Evolutionary conservation across 495 filamentous ascomycete species (phyloP).

Genomic region (Lasiosphaeria ovina): DNA sequence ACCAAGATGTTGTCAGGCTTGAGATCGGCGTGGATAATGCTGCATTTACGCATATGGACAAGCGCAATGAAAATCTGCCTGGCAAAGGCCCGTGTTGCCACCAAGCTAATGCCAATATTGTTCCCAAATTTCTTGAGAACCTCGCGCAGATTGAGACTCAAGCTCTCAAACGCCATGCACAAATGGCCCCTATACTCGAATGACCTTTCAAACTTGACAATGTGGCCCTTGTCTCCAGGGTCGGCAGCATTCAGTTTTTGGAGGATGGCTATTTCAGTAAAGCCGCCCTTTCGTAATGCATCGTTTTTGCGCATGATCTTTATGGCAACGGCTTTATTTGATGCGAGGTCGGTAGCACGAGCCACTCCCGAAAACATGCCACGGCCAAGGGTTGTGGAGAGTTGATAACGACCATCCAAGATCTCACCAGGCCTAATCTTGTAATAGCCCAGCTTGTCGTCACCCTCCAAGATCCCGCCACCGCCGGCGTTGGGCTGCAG

Average conservation of each 20-base stretch:
- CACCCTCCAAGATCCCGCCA: constrained; percentile 87
- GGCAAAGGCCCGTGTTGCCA: constrained; percentile 82
- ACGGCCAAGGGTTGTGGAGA: constrained; percentile 82
- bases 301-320: constrained; percentile 95
- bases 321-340: constrained; percentile 72
- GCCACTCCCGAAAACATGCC: constrained; percentile 98
- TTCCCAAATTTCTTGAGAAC: constrained; percentile 97
- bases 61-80: constrained; percentile 92
- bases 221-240: constrained; percentile 86
- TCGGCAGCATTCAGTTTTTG: constrained; percentile 79
- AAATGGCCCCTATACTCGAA: constrained; percentile 96
- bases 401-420: constrained; percentile 81
- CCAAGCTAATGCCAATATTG: constrained; percentile 84
- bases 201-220: constrained; percentile 78
- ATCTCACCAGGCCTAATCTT: constrained; percentile 86
- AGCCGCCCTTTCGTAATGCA: constrained; percentile 87
- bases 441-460: constrained; percentile 93
- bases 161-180: constrained; percentile 95
- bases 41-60: constrained; percentile 80
- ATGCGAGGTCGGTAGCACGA: constrained; percentile 76
- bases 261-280: constrained; percentile 90
- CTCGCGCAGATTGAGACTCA: constrained; percentile 89
- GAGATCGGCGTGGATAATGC: constrained; percentile 90
- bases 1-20: constrained; percentile 96
- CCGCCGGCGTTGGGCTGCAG: constrained; percentile 47